Conservation (phyloP, 257 asterid genomes). For the Agastache rugosa region DNA sequence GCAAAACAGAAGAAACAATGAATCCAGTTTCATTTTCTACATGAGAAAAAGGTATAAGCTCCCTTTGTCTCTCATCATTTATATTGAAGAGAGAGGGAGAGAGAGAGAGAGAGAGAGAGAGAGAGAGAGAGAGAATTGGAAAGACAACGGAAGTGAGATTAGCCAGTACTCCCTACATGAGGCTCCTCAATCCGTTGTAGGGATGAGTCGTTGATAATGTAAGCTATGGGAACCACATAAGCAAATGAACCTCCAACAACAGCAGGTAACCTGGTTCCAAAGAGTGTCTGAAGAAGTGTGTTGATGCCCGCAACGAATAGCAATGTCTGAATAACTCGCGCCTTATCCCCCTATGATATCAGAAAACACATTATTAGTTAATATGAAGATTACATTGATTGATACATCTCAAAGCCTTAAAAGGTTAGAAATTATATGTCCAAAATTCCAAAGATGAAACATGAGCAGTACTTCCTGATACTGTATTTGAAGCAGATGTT, state of each 20-base stretch:
- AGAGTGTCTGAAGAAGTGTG: constrained; percentile 93
- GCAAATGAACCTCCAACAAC: constrained; percentile 97
- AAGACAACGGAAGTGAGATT: neutral
- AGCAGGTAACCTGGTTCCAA: constrained; percentile 96
- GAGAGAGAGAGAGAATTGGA: too few species aligned
- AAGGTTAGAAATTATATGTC: too few species aligned
- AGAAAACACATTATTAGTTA: constrained; percentile 21
- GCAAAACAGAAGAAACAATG: constrained; percentile 24
- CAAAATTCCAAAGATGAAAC: neutral
- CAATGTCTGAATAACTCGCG: constrained; percentile 84
- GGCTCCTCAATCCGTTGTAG: constrained; percentile 72
- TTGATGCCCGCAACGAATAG: constrained; percentile 94
- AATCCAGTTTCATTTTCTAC: neutral
- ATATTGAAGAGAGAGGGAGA: neutral
- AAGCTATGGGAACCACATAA: constrained; percentile 73
- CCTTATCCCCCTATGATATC: constrained; percentile 84
- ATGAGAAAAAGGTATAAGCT: neutral
- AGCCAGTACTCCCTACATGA: constrained; percentile 56
- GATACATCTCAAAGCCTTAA: too few species aligned
- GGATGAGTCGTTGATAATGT: constrained; percentile 78
- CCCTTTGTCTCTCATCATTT: neutral
- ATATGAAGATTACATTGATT: too few species aligned
- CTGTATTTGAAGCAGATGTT: neutral
- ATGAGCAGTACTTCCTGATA: neutral
- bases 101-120: neutral